Conservation (phyloP, 345 rosid species). For the Populus ilicifolia region DNA sequence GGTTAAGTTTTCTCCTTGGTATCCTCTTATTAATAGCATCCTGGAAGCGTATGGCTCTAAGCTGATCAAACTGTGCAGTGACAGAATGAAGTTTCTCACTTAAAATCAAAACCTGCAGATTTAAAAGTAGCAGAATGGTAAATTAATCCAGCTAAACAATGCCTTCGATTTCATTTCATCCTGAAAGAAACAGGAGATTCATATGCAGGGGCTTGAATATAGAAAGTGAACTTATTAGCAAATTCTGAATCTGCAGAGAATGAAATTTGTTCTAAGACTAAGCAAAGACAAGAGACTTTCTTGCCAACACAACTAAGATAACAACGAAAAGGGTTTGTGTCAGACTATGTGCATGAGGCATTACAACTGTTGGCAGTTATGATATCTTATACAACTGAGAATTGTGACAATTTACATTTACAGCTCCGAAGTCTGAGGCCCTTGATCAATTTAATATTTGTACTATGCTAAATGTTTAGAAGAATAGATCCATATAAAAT, state of each 20-base stretch:
- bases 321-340: not conserved
- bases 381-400: not conserved
- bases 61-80: slow-evolving; percentile 73
- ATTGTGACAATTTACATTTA: not conserved
- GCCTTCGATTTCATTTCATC: not conserved
- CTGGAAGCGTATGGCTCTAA: slow-evolving; percentile 85
- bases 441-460: not conserved
- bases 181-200: not conserved
- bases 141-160: slow-evolving; percentile 6
- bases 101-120: slow-evolving; percentile 63
- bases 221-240: not conserved
- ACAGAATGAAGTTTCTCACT: slow-evolving; percentile 93
- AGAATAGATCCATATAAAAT: not conserved
- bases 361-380: not conserved
- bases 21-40: slow-evolving; percentile 69
- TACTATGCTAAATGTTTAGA: not conserved
- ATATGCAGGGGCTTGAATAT: not conserved
- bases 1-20: slow-evolving; percentile 72
- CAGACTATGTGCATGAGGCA: not conserved
- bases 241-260: not conserved
- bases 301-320: not conserved
- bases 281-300: not conserved
- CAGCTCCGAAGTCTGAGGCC: not conserved
- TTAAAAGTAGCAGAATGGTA: slow-evolving; percentile 2
- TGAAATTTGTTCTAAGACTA: not conserved